Percentiles rank a stretch among this genome's conserved stretches.
Conservation (phyloP, 1,139 yeast genomes). For the Scheffersomyces lignicola region DNA sequence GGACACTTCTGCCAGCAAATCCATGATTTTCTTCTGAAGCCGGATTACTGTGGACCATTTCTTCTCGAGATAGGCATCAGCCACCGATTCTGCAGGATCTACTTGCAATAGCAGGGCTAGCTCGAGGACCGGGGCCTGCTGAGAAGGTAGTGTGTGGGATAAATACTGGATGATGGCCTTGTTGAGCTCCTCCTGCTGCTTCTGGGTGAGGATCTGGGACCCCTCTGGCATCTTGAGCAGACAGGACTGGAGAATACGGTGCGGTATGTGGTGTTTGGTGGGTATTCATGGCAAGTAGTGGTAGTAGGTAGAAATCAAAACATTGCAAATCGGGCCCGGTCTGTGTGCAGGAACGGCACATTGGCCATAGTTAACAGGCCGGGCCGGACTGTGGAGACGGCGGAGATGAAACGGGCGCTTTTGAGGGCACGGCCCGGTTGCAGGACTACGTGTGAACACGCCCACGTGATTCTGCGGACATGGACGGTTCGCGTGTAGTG, state of each 20-base stretch:
- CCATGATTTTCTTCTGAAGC: slow-evolving; percentile 73
- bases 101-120: slow-evolving; percentile 18
- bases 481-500: too few relatives aligned
- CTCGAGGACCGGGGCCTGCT: slow-evolving; percentile 11
- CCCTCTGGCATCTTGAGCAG: too few relatives aligned
- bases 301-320: slow-evolving; percentile 2
- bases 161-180: slow-evolving; percentile 58
- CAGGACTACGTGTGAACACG: too few relatives aligned
- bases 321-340: slow-evolving; percentile 5
- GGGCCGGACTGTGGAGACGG: too few relatives aligned
- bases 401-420: too few relatives aligned
- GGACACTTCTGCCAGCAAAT: slow-evolving; percentile 46
- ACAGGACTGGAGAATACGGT: too few relatives aligned
- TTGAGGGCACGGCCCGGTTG: too few relatives aligned
- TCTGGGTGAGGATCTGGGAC: slow-evolving; percentile 39
- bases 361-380: too few relatives aligned
- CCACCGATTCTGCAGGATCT: slow-evolving; percentile 20
- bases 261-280: too few relatives aligned
- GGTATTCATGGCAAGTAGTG: too few relatives aligned
- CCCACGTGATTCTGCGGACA: too few relatives aligned
- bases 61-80: slow-evolving; percentile 64
- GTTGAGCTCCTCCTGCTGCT: slow-evolving; percentile 56
- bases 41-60: slow-evolving; percentile 89
- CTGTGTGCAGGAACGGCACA: too few relatives aligned
- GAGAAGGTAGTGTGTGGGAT: slow-evolving; percentile 16